Evolutionary conservation across 108 stramenopile species (phyloP).

Genomic region (Cylindrotheca closterium): DNA sequence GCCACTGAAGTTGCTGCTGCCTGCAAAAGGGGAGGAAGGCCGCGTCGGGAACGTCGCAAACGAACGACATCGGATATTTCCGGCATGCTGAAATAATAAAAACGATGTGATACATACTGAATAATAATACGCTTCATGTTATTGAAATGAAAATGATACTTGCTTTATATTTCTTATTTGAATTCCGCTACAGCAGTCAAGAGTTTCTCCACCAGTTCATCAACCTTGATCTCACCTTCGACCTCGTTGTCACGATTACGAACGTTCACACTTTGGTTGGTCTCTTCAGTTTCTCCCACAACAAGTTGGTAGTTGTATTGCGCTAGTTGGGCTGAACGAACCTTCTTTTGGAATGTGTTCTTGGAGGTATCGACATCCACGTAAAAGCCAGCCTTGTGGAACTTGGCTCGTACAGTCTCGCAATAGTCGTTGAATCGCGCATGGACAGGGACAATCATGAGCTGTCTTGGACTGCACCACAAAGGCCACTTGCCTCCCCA

Average conservation of each 20-base stretch:
- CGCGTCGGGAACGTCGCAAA: constrained; percentile 36
- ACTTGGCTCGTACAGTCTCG: constrained; percentile 70
- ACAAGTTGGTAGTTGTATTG: constrained; percentile 99
- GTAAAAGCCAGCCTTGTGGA: constrained; percentile 92
- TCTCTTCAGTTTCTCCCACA: constrained; percentile 92
- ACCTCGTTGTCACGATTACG: constrained; percentile 92
- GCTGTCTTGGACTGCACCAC: constrained; percentile 98
- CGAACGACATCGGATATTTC: constrained; percentile 59
- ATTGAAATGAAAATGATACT: no score
- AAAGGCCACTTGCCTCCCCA: constrained; percentile 99
- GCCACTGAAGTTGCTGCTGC: constrained; percentile 35
- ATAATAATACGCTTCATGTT: no score
- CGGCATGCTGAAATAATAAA: constrained; percentile 33
- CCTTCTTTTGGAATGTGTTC: constrained; percentile 98
- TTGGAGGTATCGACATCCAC: constrained; percentile 93
- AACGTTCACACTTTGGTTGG: constrained; percentile 87
- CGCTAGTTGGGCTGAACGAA: constrained; percentile 93
- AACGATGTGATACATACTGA: neutral
- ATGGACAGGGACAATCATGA: constrained; percentile 95
- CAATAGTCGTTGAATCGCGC: constrained; percentile 83
- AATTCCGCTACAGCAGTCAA: neutral
- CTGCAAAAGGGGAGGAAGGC: constrained; percentile 47
- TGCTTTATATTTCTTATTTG: neutral
- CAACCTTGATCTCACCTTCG: constrained; percentile 90
- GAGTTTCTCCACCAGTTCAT: constrained; percentile 71